phyloP scores from a whole-genome alignment of 176 grass and related monocot species.

The Avena sativa region DNA sequence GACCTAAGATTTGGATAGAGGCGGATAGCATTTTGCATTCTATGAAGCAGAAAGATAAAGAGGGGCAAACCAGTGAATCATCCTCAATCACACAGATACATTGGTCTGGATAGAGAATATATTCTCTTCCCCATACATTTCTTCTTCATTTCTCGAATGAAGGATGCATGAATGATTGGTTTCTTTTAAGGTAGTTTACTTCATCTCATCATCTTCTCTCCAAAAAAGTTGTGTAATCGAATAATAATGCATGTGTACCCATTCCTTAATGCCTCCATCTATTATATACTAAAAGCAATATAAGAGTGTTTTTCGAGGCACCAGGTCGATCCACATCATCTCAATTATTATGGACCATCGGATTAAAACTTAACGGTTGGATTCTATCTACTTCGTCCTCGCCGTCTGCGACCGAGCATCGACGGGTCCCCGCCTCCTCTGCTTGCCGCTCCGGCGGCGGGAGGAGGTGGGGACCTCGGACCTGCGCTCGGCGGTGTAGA shows the following conservation, averaged over 20 bases:
- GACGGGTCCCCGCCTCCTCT: too few relatives aligned
- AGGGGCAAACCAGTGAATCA: not conserved
- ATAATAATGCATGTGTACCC: not conserved
- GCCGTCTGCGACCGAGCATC: too few relatives aligned
- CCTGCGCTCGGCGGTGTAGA: too few relatives aligned
- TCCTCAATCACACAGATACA: slow-evolving; percentile 23
- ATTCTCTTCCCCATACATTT: slow-evolving; percentile 24
- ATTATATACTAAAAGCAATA: too few relatives aligned
- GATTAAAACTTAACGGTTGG: too few relatives aligned
- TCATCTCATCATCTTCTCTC: not conserved
- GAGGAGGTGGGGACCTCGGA: too few relatives aligned
- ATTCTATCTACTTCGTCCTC: too few relatives aligned
- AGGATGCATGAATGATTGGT: not conserved
- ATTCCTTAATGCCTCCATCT: not conserved
- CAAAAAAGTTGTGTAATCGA: not conserved
- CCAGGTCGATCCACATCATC: too few relatives aligned
- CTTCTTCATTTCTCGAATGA: not conserved
- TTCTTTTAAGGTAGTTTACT: slow-evolving; percentile 25
- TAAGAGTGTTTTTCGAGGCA: too few relatives aligned
- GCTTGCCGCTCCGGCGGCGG: too few relatives aligned
- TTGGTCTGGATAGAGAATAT: slow-evolving; percentile 28
- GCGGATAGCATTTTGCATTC: not conserved
- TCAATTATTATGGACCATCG: too few relatives aligned
- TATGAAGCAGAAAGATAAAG: not conserved
- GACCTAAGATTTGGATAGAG: slow-evolving; percentile 17